A percentile compares a stretch with the other conserved stretches of the same genome.
Conservation (phyloP, 345 rosid genomes). For the Rhodomyrtus tomentosa region DNA sequence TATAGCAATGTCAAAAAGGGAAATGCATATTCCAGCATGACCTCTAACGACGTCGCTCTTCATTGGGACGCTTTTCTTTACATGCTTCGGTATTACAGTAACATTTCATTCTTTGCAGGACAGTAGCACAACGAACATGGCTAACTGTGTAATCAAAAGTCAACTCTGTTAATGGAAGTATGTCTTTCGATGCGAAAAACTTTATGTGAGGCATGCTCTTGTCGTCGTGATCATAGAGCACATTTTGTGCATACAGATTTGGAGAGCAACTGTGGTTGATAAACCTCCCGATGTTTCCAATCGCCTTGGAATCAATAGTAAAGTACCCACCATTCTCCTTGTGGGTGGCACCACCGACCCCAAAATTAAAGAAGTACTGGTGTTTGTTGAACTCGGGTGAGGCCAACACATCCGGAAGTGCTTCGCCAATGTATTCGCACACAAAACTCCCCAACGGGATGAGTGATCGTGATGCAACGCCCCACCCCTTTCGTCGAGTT, state of each 20-base stretch:
- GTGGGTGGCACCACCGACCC: not conserved
- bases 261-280: slow-evolving; percentile 29
- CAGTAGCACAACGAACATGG: not conserved
- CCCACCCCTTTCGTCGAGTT: slow-evolving; percentile 39
- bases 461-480: slow-evolving; percentile 34
- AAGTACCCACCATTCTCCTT: not conserved
- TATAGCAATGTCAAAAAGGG: not conserved
- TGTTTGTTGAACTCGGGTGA: not conserved
- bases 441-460: slow-evolving; percentile 44
- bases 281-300: slow-evolving; percentile 28
- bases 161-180: slow-evolving; percentile 24
- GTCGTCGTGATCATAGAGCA: slow-evolving; percentile 7
- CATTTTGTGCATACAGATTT: slow-evolving; percentile 18
- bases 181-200: slow-evolving; percentile 15
- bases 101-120: not conserved
- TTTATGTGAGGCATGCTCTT: slow-evolving; percentile 11
- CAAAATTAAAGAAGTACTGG: not conserved
- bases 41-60: not conserved
- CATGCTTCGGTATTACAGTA: not conserved
- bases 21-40: not conserved
- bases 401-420: not conserved
- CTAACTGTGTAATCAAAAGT: slow-evolving; percentile 17
- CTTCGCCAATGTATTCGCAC: slow-evolving; percentile 45
- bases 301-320: slow-evolving; percentile 13
- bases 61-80: not conserved